Evolutionary conservation across 352 stramenopile genomes (phyloP), one percentile per base, ranked within the genome.

Genomic region (Pythium monospermum): DNA sequence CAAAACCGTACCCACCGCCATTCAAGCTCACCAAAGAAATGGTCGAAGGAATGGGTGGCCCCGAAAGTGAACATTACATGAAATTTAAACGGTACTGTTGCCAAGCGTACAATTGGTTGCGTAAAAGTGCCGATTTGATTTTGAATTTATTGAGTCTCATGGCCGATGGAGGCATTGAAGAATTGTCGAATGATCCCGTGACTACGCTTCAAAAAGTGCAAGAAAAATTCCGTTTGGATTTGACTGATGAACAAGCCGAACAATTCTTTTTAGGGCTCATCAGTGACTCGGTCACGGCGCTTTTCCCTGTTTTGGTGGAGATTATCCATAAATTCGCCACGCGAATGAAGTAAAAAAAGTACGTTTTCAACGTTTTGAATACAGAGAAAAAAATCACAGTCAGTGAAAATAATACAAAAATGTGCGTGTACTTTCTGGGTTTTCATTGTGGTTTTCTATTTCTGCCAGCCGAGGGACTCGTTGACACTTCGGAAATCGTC

Each of bases 61-160:
- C 77, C 10, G 87, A 94, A 32, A 94, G 76, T 37, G 77, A 96
- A 37, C 80, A 97, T 64, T 98, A 97, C 72, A 65, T 85, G 15
- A 78, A 85, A 22, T 98, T 98, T 69, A 91, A 95, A 52, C 93
- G 77, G 3, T 96, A 97, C 50, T 97, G 88, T 60, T 97, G 90
- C 54, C 88, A 97, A 69, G 85, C 83, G 21, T 94, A 93, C 69
- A 95, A 95, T 53, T 95, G 80, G 82, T 74, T 99, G 25, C 90
- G 97, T 25, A 99, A 99, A 64, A 98, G 90, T 68, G 96, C 97
- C 2, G 93, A 97, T 21, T 70, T 99, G 27, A 97, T 99, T 52
- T 67, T 99, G 25, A 99, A 99, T 59, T 69, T 99, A 52, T 79
- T 99, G 12, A 95, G 94, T 60, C 71, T 99, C 19, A 99, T 99